Percentiles rank a stretch among this genome's conserved stretches.
Evolutionary conservation across 2,329 filamentous ascomycete genomes (phyloP).

Genomic region (Alternaria rosae): DNA sequence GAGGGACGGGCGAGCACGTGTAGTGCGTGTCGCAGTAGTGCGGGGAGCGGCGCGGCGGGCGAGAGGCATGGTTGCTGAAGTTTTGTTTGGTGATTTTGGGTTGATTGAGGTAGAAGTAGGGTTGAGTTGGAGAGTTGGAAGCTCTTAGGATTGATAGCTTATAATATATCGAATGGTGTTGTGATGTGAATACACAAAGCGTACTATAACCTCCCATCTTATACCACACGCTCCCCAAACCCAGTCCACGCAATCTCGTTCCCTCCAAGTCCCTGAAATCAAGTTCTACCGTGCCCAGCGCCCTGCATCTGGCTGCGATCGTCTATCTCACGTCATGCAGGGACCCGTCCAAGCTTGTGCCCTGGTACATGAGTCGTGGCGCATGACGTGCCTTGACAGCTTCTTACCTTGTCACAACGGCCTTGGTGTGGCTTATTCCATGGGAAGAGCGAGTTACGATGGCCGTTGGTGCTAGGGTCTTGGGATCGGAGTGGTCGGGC

Average conservation of each 20-base stretch:
- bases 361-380: conserved; percentile 17
- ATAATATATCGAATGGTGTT: neutral
- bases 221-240: conserved; percentile 4
- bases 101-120: neutral
- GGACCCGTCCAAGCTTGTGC: conserved; percentile 15
- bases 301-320: conserved; percentile 17
- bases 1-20: conserved; percentile 56
- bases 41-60: conserved; percentile 31
- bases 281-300: conserved; percentile 25
- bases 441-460: conserved; percentile 19
- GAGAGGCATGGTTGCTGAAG: conserved; percentile 37
- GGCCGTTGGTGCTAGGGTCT: conserved; percentile 17
- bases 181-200: neutral
- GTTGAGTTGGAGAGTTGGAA: neutral
- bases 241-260: neutral
- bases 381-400: conserved; percentile 23
- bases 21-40: conserved; percentile 32
- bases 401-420: neutral
- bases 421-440: conserved; percentile 20
- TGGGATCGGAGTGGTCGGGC: conserved; percentile 3
- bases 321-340: conserved; percentile 37
- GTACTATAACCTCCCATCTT: conserved; percentile 10
- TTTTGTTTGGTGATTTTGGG: neutral
- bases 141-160: neutral
- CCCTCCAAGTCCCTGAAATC: conserved; percentile 23